Evolutionary conservation across 306 rosid species (phyloP), one percentile per base, ranked within the genome.

Genomic region (Abrus pulchellus): DNA sequence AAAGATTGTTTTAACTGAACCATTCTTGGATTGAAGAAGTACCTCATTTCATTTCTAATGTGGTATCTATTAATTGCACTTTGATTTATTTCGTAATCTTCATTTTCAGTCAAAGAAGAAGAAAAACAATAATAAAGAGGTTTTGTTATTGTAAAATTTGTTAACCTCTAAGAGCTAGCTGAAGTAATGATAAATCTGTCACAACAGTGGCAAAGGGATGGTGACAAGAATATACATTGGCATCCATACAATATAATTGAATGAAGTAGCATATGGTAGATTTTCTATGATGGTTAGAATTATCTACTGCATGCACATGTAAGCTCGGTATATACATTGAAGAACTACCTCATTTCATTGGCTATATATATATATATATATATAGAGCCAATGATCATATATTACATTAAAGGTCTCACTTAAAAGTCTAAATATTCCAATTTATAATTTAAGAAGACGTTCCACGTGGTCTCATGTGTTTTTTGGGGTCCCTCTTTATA

Each of bases 381-480:
- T n/a, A n/a, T n/a, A n/a, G n/a, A n/a, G n/a, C 9, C 63, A 71
- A 12, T 48, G 44, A 32, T 55, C n/a, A 64, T 9, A 34, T 54
- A 30, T 47, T 43, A 4, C 9, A 1, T 73, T 65, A 82, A 87
- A 67, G 59, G 84, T 68, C 79, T 56, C 67, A 78, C 62, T 74
- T 63, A 76, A 20, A 69, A 72, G 83, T 85, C 77, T 11, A 79
- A 77, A 80, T 81, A 85, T 85, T 83, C 82, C 45, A 55, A 69
- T 75, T 45, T 66, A 62, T 53, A 60, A 70, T 45, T 52, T 43
- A 72, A 72, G 66, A 61, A 55, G 56, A 14, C 77, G 9, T 71
- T 88, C 79, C 97, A 92, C 88, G 94, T 90, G 97, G 84, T 80
- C 86, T 87, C 94, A 83, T 91, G 91, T 90, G 89, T 88, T 89